Evolutionary conservation across 1,139 yeast species (phyloP), one percentile per base, ranked within the genome.

Genomic region (Meyerozyma smithsonii): DNA sequence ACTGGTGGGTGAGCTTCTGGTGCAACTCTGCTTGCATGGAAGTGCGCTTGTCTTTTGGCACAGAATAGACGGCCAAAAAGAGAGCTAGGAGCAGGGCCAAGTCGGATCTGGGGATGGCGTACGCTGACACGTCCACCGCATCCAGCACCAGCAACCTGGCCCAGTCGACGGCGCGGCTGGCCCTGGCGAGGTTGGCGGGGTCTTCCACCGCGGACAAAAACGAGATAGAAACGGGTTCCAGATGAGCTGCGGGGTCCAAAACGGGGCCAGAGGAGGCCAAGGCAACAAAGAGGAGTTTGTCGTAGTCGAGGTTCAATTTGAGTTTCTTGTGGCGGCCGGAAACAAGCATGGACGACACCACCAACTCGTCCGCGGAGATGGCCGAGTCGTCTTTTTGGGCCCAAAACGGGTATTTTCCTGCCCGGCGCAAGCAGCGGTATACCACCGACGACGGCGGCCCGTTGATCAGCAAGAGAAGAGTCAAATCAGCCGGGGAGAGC

Each of bases 71-170:
- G 1, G 66, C 46, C 23, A 79, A 56, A 16, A 72, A 46, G 44
- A 79, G 66, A 0, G 81, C 64, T 4, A 79, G 34, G 1, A 79
- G 37, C 6, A 58, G 61, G 8, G 61, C 56, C 32, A 79, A 43
- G 5, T 59, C 62, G 0, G 49, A 41, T 0, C 72, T 73, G 1
- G 64, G 51, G 1, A 80, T 44, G 2, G 46, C 43, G 37, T 72
- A 46, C 1, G 54, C 46, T 1, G 59, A 55, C 0, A 69, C 37
- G 19, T 73, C 71, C 6, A 63, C 25, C 2, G 25, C 2, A 11
- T 23, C 25, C 12, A 23, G 12, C 6, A 11, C 25, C 25, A 23
- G 25, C 5, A 25, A 21, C 15, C 21, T 19, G 38, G 39, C 17
- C 25, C 35, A 23, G 26, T 34, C 21, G 28, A 12, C 24, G 14